Conservation (phyloP, 352 stramenopile species). For the Phytophthora pluvialis region DNA sequence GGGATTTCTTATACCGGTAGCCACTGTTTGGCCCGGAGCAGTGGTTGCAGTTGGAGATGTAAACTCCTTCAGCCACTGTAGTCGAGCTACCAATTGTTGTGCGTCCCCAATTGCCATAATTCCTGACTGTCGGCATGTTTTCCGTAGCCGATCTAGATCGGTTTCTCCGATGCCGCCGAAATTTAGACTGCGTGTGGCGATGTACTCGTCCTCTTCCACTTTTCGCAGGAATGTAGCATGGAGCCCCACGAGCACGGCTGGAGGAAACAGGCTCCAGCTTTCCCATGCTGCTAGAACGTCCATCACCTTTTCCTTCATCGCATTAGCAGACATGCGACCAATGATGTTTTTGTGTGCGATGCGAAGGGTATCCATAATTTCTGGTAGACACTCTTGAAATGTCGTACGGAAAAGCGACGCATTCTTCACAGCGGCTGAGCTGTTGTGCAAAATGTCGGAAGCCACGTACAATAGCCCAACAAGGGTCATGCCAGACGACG, state of each 20-base stretch:
- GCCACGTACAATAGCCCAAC: conserved; percentile 81
- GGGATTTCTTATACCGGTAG: background rate
- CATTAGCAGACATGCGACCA: conserved; percentile 80
- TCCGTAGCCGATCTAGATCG: conserved; percentile 66
- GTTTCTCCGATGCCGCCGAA: conserved; percentile 31
- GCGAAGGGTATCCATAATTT: conserved; percentile 73
- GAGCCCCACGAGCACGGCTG: conserved; percentile 73
- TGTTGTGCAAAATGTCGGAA: conserved; percentile 92
- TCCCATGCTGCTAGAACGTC: conserved; percentile 78
- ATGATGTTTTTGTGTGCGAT: conserved; percentile 55
- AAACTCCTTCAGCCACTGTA: conserved; percentile 80
- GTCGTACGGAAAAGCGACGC: conserved; percentile 89
- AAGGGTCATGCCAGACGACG: conserved; percentile 49
- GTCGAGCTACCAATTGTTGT: conserved; percentile 46
- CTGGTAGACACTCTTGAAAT: conserved; percentile 81
- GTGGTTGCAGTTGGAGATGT: conserved; percentile 46
- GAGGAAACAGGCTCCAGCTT: conserved; percentile 83
- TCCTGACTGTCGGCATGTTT: conserved; percentile 70
- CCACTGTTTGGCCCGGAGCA: conserved; percentile 2
- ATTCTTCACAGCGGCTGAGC: conserved; percentile 87
- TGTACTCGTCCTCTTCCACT: conserved; percentile 64
- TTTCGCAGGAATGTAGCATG: conserved; percentile 85
- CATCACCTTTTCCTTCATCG: conserved; percentile 86
- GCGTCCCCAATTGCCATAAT: conserved; percentile 58
- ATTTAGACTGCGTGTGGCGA: conserved; percentile 14